A percentile compares a stretch with the other conserved stretches of the same genome.
Evolutionary conservation across 805 yeast species (phyloP).

Genomic region (Kluyveromyces aestuarii): DNA sequence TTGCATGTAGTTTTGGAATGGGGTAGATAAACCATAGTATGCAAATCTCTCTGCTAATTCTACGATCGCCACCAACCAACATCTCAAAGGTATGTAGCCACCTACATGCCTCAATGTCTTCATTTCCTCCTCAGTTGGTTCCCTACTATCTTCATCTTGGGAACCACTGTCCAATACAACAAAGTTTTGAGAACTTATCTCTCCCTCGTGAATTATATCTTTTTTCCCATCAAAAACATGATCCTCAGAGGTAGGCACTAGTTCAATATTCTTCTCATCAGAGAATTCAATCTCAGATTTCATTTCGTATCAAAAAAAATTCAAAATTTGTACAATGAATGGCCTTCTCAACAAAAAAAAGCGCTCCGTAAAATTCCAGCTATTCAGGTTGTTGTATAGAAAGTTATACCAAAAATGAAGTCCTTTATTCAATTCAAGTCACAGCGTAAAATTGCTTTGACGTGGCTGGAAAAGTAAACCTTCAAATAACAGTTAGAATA

Average conservation of each 20-base stretch:
- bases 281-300: neutral
- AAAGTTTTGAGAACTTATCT: neutral
- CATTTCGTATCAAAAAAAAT: neutral
- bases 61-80: conserved; percentile 50
- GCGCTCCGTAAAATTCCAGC: too few relatives aligned
- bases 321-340: too few relatives aligned
- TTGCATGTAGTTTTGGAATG: conserved; percentile 75
- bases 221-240: neutral
- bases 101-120: conserved; percentile 21
- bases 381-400: too few relatives aligned
- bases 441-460: too few relatives aligned
- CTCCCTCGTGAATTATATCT: neutral
- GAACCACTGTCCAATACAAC: neutral
- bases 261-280: neutral
- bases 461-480: too few relatives aligned
- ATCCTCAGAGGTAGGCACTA: neutral
- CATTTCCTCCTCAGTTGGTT: conserved; percentile 26
- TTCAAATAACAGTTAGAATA: too few relatives aligned
- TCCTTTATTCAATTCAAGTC: too few relatives aligned
- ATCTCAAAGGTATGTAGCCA: conserved; percentile 40
- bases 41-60: conserved; percentile 78
- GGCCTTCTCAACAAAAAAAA: too few relatives aligned
- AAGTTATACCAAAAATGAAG: too few relatives aligned
- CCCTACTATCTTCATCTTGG: conserved; percentile 5
- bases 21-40: conserved; percentile 69